A percentile compares a stretch with the other conserved stretches of the same genome.
These are phyloP conservation scores for Cercospora citrullina DNA, from an alignment of 2,329 filamentous ascomycete species.

Conservation along the genomic window DNA sequence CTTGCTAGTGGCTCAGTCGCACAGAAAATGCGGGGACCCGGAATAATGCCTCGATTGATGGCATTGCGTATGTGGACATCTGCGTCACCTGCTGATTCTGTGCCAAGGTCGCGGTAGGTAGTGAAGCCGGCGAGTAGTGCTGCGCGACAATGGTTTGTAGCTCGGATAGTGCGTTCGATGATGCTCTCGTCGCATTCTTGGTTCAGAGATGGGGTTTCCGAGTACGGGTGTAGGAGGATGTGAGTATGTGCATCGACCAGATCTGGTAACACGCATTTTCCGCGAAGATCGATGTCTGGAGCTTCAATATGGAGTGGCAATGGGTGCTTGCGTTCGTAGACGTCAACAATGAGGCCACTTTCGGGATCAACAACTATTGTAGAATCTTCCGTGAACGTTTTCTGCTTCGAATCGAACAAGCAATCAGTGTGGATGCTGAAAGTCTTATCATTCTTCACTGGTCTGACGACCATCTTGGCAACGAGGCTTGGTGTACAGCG, in stretches of 20 bases:
- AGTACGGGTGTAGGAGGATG: constrained; percentile 53
- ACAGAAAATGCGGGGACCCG: constrained; percentile 58
- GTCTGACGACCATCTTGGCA: constrained; percentile 21
- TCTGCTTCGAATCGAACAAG: constrained; percentile 51
- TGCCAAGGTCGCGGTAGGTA: constrained; percentile 59
- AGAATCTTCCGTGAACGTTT: constrained; percentile 44
- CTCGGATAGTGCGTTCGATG: constrained; percentile 58
- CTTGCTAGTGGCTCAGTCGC: constrained; percentile 55
- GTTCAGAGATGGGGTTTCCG: constrained; percentile 44
- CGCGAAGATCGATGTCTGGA: constrained; percentile 56
- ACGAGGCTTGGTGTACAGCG: background rate
- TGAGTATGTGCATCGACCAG: constrained; percentile 59
- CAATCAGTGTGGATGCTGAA: constrained; percentile 48
- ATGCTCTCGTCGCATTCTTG: constrained; percentile 61
- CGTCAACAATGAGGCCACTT: constrained; percentile 45
- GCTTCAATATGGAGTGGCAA: constrained; percentile 32
- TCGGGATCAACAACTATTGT: constrained; percentile 47
- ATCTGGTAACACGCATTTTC: constrained; percentile 54
- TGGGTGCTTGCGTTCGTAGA: constrained; percentile 31
- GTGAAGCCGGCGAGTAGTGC: constrained; percentile 60
- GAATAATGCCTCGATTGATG: constrained; percentile 56
- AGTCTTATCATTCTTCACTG: constrained; percentile 15
- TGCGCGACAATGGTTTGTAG: constrained; percentile 54
- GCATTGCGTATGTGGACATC: constrained; percentile 56
- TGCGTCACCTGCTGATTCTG: constrained; percentile 53